Evolutionary conservation across 1,284 basidiomycete genomes (phyloP).

Genomic region (Austropuccinia psidii): DNA sequence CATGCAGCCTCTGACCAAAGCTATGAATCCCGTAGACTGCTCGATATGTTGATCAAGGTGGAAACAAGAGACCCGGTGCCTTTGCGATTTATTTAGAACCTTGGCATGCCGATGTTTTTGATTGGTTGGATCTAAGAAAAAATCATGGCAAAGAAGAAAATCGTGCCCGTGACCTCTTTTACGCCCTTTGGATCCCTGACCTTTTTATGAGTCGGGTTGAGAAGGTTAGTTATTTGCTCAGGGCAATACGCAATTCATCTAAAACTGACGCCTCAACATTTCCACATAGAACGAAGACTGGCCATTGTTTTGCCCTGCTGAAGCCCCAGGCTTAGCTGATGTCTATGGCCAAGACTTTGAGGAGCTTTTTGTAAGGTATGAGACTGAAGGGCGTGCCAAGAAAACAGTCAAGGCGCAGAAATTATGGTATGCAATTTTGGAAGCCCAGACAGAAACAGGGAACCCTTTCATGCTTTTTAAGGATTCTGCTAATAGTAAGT

Average conservation of each 20-base stretch:
- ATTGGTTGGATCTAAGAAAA: slow-evolving; percentile 96
- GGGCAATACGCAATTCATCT: slow-evolving; percentile 1
- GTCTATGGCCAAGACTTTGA: slow-evolving; percentile 90
- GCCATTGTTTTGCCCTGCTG: slow-evolving; percentile 97
- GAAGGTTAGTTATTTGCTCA: slow-evolving; percentile 51
- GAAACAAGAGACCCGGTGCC: slow-evolving; percentile 98
- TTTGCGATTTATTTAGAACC: slow-evolving; percentile 97
- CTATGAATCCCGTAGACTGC: slow-evolving; percentile 56
- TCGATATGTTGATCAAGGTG: slow-evolving; percentile 97
- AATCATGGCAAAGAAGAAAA: slow-evolving; percentile 99
- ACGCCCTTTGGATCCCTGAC: slow-evolving; percentile 96
- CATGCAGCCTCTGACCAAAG: neutral
- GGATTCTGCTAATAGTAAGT: slow-evolving; percentile 51
- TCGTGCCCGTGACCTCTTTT: slow-evolving; percentile 94
- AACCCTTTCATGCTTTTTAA: slow-evolving; percentile 99
- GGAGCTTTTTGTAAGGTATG: slow-evolving; percentile 78
- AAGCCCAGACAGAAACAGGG: slow-evolving; percentile 96
- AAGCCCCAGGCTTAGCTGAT: slow-evolving; percentile 83
- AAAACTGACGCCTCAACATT: slow-evolving; percentile 68
- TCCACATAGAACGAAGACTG: slow-evolving; percentile 80
- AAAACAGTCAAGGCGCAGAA: slow-evolving; percentile 91
- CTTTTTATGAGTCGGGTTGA: slow-evolving; percentile 59
- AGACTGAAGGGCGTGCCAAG: slow-evolving; percentile 78
- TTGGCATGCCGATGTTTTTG: slow-evolving; percentile 96
- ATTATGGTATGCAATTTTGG: slow-evolving; percentile 95